These are phyloP conservation scores for Colletotrichum orchidophilum DNA, from an alignment of 2,329 filamentous ascomycete genomes.

Conservation along the genomic window DNA sequence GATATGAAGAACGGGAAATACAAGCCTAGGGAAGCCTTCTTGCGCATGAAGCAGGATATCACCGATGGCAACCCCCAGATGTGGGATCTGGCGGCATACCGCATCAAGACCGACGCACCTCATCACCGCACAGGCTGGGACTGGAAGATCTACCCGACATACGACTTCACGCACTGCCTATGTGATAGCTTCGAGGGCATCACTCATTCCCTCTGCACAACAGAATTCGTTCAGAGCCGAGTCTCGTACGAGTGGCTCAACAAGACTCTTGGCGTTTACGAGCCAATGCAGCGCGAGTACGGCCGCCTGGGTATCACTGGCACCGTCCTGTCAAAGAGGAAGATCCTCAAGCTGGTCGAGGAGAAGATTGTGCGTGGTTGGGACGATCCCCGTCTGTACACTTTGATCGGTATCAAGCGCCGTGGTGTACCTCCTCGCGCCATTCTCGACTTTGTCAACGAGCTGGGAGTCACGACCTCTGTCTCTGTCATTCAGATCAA, in stretches of 20 bases:
- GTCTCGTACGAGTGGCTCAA: slow-evolving; percentile 93
- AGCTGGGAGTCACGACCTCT: slow-evolving; percentile 88
- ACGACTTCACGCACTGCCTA: slow-evolving; percentile 87
- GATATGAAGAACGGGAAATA: slow-evolving; percentile 94
- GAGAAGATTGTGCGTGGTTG: slow-evolving; percentile 83
- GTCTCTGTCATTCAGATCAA: slow-evolving; percentile 81
- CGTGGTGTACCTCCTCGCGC: slow-evolving; percentile 89
- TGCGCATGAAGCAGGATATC: slow-evolving; percentile 94
- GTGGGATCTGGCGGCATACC: slow-evolving; percentile 95
- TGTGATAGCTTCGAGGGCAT: slow-evolving; percentile 94
- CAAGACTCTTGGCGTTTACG: slow-evolving; percentile 78
- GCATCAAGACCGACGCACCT: slow-evolving; percentile 75
- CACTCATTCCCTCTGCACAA: slow-evolving; percentile 92
- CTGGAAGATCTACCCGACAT: slow-evolving; percentile 93
- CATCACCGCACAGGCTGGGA: slow-evolving; percentile 83
- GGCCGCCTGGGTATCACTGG: slow-evolving; percentile 63
- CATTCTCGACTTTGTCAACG: slow-evolving; percentile 88
- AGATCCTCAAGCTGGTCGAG: slow-evolving; percentile 81
- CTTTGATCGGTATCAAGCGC: slow-evolving; percentile 82
- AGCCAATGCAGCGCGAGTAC: slow-evolving; percentile 94
- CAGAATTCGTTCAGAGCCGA: slow-evolving; percentile 86
- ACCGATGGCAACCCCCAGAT: slow-evolving; percentile 88
- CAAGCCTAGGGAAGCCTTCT: slow-evolving; percentile 81
- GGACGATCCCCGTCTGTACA: slow-evolving; percentile 93
- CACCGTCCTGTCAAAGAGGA: slow-evolving; percentile 87